A percentile compares a stretch with the other conserved stretches of the same genome.
Conservation (phyloP, 805 yeast genomes). For the Alloascoidea hylecoeti region DNA sequence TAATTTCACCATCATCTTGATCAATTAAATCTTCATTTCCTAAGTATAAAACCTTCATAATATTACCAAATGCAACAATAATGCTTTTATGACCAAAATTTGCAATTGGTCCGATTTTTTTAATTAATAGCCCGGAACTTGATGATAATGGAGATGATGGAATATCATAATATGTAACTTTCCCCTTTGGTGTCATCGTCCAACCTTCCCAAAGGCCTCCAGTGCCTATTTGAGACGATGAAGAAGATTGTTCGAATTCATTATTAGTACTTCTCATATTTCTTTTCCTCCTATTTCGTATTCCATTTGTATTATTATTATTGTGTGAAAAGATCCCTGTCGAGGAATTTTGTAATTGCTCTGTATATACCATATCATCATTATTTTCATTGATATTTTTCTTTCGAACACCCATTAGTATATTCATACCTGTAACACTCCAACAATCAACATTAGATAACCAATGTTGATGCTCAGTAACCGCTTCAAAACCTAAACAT, state of each 20-base stretch:
- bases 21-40: conserved; percentile 66
- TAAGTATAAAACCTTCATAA: conserved; percentile 56
- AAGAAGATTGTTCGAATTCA: conserved; percentile 12
- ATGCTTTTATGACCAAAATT: conserved; percentile 71
- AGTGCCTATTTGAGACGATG: conserved; percentile 21
- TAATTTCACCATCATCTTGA: conserved; percentile 31
- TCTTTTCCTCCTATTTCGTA: conserved; percentile 1
- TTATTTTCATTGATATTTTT: conserved; percentile 21
- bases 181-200: conserved; percentile 59
- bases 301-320: background rate
- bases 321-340: background rate
- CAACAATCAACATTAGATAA: conserved; percentile 56
- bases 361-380: background rate
- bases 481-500: conserved; percentile 74
- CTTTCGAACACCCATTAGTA: conserved; percentile 52
- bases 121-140: conserved; percentile 24
- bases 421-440: conserved; percentile 67
- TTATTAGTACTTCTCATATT: background rate
- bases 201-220: conserved; percentile 84
- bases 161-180: conserved; percentile 42
- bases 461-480: conserved; percentile 57
- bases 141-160: conserved; percentile 28
- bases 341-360: background rate
- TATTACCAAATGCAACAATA: conserved; percentile 60
- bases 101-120: conserved; percentile 44